Base-by-base conservation (phyloP, 345 rosid species). In the Aurinia saxatilis region DNA sequence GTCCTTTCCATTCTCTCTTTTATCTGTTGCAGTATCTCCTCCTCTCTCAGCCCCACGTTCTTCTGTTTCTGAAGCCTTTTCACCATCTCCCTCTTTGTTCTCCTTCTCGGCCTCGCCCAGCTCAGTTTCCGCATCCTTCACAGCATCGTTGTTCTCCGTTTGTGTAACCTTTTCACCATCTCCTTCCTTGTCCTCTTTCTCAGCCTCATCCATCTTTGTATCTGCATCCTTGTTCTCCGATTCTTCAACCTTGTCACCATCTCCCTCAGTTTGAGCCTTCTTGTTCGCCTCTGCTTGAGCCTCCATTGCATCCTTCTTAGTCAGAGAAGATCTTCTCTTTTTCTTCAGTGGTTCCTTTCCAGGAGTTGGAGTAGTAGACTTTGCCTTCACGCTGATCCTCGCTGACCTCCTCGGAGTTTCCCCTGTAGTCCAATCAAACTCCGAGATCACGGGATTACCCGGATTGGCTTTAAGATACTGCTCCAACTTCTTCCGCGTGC, bases 381-480 rank as follows among this genome's bases (percentile, higher is more conserved):
- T 27, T 17, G 91, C 81, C 78, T 86, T 90, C 33, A 52, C 79
- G 71, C 85, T 81, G 75, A 90, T 86, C 78, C 97, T 82, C n/a
- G 95, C 75, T 3, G 97, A 86, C 39, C 97, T 69, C 78, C 97
- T 86, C 12, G 97, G 97, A 33, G 88, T 82, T 68, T 90, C 97
- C n/a, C 97, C 95, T 39, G 91, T 86, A 2, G 89, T 83, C 97
- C 97, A 90, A 35, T 90, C 97, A 60, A 90, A 90, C 71, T 83
- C 95, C 0, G 85, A 54, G 19, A 79, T 66, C 31, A 77, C 53
- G 44, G 91, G 95, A 68, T 81, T 84, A 10, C 90, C 95, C 55
- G 88, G 86, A 71, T 86, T 83, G 19, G 88, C 69, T 45, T 86
- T 90, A 3, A 90, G 85, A 70, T 90, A 86, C 76, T 76, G 81